Percentiles rank a stretch among this genome's conserved stretches.
phyloP scores from a whole-genome alignment of 208 protist genomes.

The Hexamita inflata region DNA sequence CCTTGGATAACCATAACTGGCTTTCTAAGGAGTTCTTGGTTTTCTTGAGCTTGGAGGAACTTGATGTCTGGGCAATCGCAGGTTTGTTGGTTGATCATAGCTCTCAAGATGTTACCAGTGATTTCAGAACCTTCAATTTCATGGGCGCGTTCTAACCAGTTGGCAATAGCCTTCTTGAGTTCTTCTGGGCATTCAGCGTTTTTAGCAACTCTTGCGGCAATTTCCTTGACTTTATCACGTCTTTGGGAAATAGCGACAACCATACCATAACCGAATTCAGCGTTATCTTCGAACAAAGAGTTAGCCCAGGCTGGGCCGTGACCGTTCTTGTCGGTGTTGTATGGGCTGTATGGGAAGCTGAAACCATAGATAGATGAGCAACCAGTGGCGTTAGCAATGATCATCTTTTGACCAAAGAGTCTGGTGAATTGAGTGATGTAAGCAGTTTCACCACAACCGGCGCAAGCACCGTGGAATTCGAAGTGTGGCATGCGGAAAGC shows the following conservation, averaged over 20 bases:
- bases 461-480: constrained; percentile 59
- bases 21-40: constrained; percentile 25
- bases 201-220: not conserved
- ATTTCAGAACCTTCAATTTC: not conserved
- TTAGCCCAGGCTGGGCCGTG: constrained; percentile 42
- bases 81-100: not conserved
- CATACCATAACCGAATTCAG: constrained; percentile 44
- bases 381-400: constrained; percentile 59
- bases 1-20: constrained; percentile 10
- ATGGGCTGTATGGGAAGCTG: constrained; percentile 34
- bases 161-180: not conserved
- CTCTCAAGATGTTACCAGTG: not conserved
- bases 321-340: constrained; percentile 31
- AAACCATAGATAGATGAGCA: constrained; percentile 44
- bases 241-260: constrained; percentile 13
- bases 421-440: constrained; percentile 59
- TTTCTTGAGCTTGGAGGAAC: not conserved
- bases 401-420: constrained; percentile 55
- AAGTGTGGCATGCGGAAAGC: constrained; percentile 55
- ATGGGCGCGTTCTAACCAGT: constrained; percentile 15
- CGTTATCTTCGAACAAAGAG: constrained; percentile 49
- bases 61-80: not conserved
- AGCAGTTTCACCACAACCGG: constrained; percentile 58
- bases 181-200: not conserved
- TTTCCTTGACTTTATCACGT: constrained; percentile 15